Conservation (phyloP, 208 protist species). For the Phytomonas francai region DNA sequence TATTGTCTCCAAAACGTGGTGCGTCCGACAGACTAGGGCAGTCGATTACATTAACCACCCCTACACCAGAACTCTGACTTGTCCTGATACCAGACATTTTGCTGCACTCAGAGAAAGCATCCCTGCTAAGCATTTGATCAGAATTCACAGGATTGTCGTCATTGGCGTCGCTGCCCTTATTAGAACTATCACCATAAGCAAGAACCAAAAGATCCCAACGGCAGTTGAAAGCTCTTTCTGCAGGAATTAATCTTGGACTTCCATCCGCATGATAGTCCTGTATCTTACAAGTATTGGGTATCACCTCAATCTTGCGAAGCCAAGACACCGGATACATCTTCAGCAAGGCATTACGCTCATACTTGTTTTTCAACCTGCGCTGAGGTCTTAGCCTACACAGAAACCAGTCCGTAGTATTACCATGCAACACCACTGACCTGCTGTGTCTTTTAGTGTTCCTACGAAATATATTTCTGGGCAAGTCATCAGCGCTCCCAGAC, state of each 20-base stretch:
- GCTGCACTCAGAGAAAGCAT: not conserved
- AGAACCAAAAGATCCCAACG: not conserved
- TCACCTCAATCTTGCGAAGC: slow-evolving; percentile 12
- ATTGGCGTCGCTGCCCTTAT: not conserved
- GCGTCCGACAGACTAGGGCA: not conserved
- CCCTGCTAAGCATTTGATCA: not conserved
- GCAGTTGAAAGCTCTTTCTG: not conserved
- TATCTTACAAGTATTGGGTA: not conserved
- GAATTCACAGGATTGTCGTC: not conserved
- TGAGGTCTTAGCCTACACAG: not conserved
- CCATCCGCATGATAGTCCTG: not conserved
- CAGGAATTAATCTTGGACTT: not conserved
- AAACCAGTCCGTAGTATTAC: not conserved
- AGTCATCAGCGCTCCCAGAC: not conserved
- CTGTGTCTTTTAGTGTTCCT: not conserved
- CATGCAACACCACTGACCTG: not conserved
- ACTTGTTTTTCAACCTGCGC: slow-evolving; percentile 6
- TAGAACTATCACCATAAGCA: not conserved
- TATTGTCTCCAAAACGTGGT: not conserved
- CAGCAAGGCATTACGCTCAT: slow-evolving; percentile 10
- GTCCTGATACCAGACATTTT: not conserved
- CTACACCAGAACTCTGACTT: not conserved
- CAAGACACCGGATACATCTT: slow-evolving; percentile 12
- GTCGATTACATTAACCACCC: not conserved
- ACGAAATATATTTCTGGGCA: not conserved